These are phyloP conservation scores for Neofusicoccum cordaticola DNA, from an alignment of 2,329 filamentous ascomycete genomes.

Conservation along the genomic window DNA sequence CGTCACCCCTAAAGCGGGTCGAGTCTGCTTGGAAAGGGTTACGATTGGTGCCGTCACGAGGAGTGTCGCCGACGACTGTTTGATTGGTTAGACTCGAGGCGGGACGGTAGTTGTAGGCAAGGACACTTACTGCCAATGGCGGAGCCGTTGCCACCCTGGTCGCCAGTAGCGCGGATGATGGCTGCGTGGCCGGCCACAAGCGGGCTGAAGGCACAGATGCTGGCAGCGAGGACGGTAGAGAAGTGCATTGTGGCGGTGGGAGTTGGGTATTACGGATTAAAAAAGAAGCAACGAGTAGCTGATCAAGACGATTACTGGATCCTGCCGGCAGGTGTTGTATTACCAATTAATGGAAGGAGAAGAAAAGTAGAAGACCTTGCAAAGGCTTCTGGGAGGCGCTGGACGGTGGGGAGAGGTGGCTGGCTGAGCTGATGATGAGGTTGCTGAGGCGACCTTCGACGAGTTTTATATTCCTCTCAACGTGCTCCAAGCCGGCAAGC, in stretches of 20 bases:
- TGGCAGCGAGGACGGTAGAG: slow-evolving; percentile 42
- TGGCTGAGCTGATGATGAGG: background rate
- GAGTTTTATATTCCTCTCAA: background rate
- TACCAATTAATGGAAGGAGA: background rate
- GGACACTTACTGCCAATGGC: slow-evolving; percentile 47
- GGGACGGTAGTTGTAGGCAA: background rate
- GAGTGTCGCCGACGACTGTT: slow-evolving; percentile 52
- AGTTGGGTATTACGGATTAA: background rate
- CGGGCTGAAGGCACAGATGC: slow-evolving; percentile 53
- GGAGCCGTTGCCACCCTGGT: slow-evolving; percentile 53
- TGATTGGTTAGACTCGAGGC: slow-evolving; percentile 4
- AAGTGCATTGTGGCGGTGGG: slow-evolving; percentile 41
- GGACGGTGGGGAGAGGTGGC: background rate
- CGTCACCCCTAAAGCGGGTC: slow-evolving; percentile 58
- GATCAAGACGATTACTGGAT: background rate
- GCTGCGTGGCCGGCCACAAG: slow-evolving; percentile 61
- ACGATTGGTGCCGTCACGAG: slow-evolving; percentile 60
- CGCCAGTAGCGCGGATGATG: slow-evolving; percentile 57
- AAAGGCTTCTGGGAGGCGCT: background rate
- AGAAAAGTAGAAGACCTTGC: background rate
- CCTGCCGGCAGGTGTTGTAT: slow-evolving; percentile 2
- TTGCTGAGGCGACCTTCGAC: background rate
- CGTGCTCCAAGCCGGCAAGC: background rate
- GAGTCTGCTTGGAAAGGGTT: slow-evolving; percentile 63
- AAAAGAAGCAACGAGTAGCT: background rate